Evolutionary conservation across 2,329 filamentous ascomycete species (phyloP).

Genomic region (Epichloe coenophiala): DNA sequence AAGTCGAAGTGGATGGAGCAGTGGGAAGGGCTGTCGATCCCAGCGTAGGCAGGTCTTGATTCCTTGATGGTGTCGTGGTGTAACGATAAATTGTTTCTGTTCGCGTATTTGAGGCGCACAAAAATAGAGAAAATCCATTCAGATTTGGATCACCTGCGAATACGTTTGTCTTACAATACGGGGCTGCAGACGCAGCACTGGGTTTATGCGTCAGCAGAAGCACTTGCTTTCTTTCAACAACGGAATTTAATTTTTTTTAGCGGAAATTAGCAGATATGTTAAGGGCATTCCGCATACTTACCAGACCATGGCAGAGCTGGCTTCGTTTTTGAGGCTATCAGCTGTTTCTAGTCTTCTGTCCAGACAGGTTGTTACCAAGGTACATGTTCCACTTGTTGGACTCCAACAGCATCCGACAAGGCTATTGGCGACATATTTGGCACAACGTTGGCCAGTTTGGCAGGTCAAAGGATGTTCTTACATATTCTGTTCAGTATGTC

Average conservation of each 20-base stretch:
- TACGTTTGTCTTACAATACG: conserved; percentile 13
- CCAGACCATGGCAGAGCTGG: conserved; percentile 5
- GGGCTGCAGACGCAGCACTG: conserved; percentile 6
- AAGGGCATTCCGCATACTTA: neutral
- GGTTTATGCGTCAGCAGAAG: neutral
- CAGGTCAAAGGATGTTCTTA: conserved; percentile 10
- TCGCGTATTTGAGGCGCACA: conserved; percentile 10
- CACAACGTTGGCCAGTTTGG: conserved; percentile 9
- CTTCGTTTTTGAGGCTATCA: neutral
- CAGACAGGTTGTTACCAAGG: conserved; percentile 8
- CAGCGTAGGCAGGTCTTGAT: neutral
- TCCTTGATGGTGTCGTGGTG: conserved; percentile 2
- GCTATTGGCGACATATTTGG: conserved; percentile 6
- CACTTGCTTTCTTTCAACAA: neutral
- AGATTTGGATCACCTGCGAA: conserved; percentile 6
- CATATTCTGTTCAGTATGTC: neutral
- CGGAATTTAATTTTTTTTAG: no score
- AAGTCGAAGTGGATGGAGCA: neutral
- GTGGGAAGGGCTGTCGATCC: neutral
- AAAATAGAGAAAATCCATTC: conserved; percentile 9
- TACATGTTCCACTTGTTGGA: conserved; percentile 3
- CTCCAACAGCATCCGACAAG: conserved; percentile 12
- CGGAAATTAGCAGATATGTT: neutral
- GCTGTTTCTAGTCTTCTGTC: conserved; percentile 1
- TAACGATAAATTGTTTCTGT: conserved; percentile 10